These are phyloP conservation scores for Leucogyrophana mollusca DNA, from an alignment of 768 basidiomycete genomes.

Conservation along the genomic window DNA sequence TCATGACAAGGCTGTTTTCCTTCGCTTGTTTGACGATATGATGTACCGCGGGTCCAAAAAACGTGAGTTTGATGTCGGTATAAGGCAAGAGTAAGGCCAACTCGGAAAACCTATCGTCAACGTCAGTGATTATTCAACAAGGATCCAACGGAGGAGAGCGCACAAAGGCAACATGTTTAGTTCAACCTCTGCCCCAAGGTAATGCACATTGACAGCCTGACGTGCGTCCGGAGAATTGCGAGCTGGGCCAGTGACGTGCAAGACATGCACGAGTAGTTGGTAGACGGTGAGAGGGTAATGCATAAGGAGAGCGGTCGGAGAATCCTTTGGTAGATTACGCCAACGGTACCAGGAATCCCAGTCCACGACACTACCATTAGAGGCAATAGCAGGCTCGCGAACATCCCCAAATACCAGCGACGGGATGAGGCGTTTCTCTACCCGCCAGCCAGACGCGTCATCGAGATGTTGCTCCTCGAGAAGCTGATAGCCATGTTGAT, in stretches of 20 bases:
- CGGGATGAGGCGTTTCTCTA: slow-evolving; percentile 34
- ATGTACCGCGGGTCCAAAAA: slow-evolving; percentile 37
- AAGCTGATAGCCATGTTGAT: slow-evolving; percentile 32
- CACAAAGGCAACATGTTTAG: slow-evolving; percentile 40
- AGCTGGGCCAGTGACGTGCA: slow-evolving; percentile 28
- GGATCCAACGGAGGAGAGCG: slow-evolving; percentile 10
- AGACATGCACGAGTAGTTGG: slow-evolving; percentile 32
- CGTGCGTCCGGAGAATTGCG: slow-evolving; percentile 18
- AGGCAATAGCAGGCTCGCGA: slow-evolving; percentile 23
- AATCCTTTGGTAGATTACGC: slow-evolving; percentile 41
- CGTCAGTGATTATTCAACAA: not conserved
- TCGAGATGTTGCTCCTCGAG: slow-evolving; percentile 30
- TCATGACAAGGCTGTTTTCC: slow-evolving; percentile 30
- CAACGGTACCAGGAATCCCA: slow-evolving; percentile 48
- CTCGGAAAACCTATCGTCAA: slow-evolving; percentile 40
- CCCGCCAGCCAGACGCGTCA: slow-evolving; percentile 34
- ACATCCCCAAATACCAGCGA: slow-evolving; percentile 27
- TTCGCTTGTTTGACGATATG: slow-evolving; percentile 29
- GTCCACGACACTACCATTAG: slow-evolving; percentile 28
- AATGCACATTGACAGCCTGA: slow-evolving; percentile 32
- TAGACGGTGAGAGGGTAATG: slow-evolving; percentile 43
- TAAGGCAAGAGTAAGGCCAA: slow-evolving; percentile 43
- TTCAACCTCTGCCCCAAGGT: slow-evolving; percentile 40
- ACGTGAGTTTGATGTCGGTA: slow-evolving; percentile 41
- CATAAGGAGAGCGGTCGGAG: slow-evolving; percentile 43